phyloP scores from a whole-genome alignment of 2,329 filamentous ascomycete genomes.

The Mycosphaerelloides madeirae region DNA sequence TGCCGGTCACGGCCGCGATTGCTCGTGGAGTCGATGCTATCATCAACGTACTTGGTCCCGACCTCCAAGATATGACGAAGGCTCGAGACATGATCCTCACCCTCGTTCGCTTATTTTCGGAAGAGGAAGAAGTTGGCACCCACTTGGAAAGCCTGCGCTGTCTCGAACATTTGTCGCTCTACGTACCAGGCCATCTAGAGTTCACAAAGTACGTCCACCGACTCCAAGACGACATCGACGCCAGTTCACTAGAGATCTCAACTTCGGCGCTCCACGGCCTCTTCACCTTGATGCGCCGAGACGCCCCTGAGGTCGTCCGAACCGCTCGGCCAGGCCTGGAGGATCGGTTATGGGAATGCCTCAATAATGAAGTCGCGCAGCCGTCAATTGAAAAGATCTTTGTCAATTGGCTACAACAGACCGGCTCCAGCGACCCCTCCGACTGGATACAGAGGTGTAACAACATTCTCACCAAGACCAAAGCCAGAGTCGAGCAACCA shows the following conservation, averaged over 20 bases:
- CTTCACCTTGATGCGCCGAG: conserved; percentile 90
- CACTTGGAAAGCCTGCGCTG: conserved; percentile 75
- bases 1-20: conserved; percentile 76
- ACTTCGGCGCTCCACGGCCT: conserved; percentile 79
- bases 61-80: conserved; percentile 87
- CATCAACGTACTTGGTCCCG: conserved; percentile 92
- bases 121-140: conserved; percentile 62
- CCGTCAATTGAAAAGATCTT: conserved; percentile 81
- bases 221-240: conserved; percentile 72
- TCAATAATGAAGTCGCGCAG: conserved; percentile 73
- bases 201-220: conserved; percentile 78
- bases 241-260: conserved; percentile 66
- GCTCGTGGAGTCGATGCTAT: conserved; percentile 88
- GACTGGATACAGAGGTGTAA: conserved; percentile 90
- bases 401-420: conserved; percentile 89
- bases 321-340: conserved; percentile 75
- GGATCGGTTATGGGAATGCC: conserved; percentile 83
- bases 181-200: conserved; percentile 81
- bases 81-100: conserved; percentile 88
- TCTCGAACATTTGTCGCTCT: conserved; percentile 84
- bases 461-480: conserved; percentile 80
- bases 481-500: conserved; percentile 56
- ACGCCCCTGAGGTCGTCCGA: conserved; percentile 74
- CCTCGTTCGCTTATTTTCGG: conserved; percentile 73
- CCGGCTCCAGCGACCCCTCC: conserved; percentile 70